Base-by-base conservation (phyloP, 441 rosid species). In the Gossypium lobatum region DNA sequence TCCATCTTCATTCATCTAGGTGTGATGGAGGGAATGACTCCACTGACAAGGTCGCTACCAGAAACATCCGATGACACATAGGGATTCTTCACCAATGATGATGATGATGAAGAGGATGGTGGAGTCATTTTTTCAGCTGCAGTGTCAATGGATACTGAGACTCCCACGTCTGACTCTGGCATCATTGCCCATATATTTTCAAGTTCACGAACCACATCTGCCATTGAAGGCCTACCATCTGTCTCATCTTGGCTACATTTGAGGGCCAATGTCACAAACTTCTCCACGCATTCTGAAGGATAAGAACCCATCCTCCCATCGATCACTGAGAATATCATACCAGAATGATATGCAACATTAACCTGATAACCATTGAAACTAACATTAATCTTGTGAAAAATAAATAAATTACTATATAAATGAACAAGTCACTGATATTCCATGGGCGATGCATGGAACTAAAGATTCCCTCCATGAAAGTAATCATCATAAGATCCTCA, bases 11-110 rank as follows among this genome's bases (percentile, higher is more conserved):
- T 65, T 79, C 84, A 93, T 82, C 98, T 87, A 10, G 99, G 98
- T 61, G 74, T 25, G 72, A 95, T 82, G 55, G 93, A 84, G 5
- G 99, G 97, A 76, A 82, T 60, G 20, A 81, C 79, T 73, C 91
- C 99, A 69, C 99, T 93, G 57, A 93, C 87, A 42, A 95, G 98
- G 73, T 95, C 86, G 66, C 98, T 91, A 74, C 98, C 96, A 10
- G 99, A 93, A 76, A 93, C 84, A 81, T 93, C 96, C 0, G 85
- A 77, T 16, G 99, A 95, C 64, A 60, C 64, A 14, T 60, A 60
- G 17, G 10, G 39, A 26, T 26, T 60, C 64, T 60, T 85, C 65
- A 80, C 26, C 58, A 64, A 17, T 0, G 86, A 79, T 8, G 89
- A 85, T 10, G 62, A 59, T 14, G 64, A 2, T 7, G 84, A 52